Percentiles rank a stretch among this genome's conserved stretches.
These are phyloP conservation scores for Aspergillus sp. DNA, from an alignment of 2,329 filamentous ascomycete genomes.

Conservation along the genomic window DNA sequence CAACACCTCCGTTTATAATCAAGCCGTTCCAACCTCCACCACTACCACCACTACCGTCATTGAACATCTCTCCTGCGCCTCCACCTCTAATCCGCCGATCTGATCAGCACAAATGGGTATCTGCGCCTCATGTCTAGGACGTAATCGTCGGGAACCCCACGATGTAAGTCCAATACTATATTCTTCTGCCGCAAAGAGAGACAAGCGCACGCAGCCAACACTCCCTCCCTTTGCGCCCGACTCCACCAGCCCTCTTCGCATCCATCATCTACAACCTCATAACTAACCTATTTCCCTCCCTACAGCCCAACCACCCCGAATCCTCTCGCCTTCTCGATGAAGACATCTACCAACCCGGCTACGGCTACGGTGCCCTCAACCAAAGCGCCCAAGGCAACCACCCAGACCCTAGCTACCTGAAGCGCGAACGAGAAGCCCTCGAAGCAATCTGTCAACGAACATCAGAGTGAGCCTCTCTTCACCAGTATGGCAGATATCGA, in stretches of 20 bases:
- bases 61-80: constrained; percentile 16
- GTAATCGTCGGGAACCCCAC: constrained; percentile 39
- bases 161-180: constrained; percentile 31
- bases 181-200: constrained; percentile 5
- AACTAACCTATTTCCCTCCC: neutral
- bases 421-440: constrained; percentile 47
- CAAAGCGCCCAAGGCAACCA: constrained; percentile 39
- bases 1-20: neutral
- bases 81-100: constrained; percentile 4
- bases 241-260: neutral
- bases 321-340: constrained; percentile 49
- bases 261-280: neutral
- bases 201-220: neutral
- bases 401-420: constrained; percentile 45
- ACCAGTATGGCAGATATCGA: neutral
- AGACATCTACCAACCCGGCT: constrained; percentile 47
- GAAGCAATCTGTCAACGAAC: constrained; percentile 50
- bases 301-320: constrained; percentile 34
- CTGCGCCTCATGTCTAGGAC: constrained; percentile 48
- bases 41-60: neutral
- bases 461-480: constrained; percentile 43
- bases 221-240: neutral
- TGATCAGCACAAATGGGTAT: constrained; percentile 42
- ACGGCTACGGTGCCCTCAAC: constrained; percentile 46
- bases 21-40: constrained; percentile 1